Evolutionary conservation across 2,329 filamentous ascomycete genomes (phyloP), one percentile per base, ranked within the genome.

Genomic region (Ophiostoma triangulosporum): DNA sequence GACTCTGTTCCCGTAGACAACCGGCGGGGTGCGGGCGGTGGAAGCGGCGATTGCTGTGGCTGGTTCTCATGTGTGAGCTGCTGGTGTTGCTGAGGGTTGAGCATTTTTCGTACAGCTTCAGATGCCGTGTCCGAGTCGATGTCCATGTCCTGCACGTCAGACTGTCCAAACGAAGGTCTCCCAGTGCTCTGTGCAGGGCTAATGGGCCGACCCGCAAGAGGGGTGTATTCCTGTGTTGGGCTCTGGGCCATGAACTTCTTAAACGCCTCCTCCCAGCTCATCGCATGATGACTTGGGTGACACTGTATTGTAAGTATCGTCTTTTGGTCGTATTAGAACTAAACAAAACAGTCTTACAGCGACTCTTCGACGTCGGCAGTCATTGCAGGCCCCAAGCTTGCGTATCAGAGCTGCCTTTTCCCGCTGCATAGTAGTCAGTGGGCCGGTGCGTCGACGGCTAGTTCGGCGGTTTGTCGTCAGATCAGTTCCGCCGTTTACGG

Each of bases 251-350:
- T 70, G 64, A 77, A 80, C 60, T 78, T 79, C 60, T 66, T 68
- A 48, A 74, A 69, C 15, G 77, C 73, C 57, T 80, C 76, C 62
- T 79, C 76, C 76, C 77, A 81, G 11, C 74, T 78, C 75, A 79
- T 75, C 58, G 74, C 74, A 58, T 79, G 77, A 62, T 81, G 77
- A 58, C 71, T 75, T 14, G 77, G 77, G 59, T 80, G 75, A 62
- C 77, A 81, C 77, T 77, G 57, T 46, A 14, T 36, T 17, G n/a
- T 32, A 17, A 43, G 33, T 26, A 40, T 24, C 11, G 38, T 15
- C 20, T 3, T 43, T 14, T 51, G 22, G 24, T 35, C 14, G 54
- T 49, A 11, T 48, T 12, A 38, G 54, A 43, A 29, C 3, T 32
- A 29, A 29, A 48, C 12, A 24, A 48, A 14, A 35, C 4, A 17